Evolutionary conservation across 2,329 filamentous ascomycete species (phyloP), one percentile per base, ranked within the genome.

Genomic region (Aspergillus japonicus): DNA sequence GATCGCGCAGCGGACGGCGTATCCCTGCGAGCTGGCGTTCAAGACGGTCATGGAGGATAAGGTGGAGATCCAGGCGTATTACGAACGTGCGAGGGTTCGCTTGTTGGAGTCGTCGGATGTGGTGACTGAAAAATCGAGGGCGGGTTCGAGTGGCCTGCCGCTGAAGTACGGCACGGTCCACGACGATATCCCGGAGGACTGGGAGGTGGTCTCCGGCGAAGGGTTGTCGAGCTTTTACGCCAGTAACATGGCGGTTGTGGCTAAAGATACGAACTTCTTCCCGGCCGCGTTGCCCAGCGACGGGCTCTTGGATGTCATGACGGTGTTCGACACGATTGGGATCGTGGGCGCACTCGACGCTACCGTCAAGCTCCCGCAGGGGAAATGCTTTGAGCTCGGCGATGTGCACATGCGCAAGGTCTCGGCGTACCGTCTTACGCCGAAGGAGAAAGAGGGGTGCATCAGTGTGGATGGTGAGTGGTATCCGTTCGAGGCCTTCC

Each of bases 221-320:
- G 90, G 89, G 35, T 80, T 98, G 58, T 92, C 92, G 47, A 96
- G 90, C 69, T 96, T 98, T 73, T 98, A 96, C 77, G 90, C 88
- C 42, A 94, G 95, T 62, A 98, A 97, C 75, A 95, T 98, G 88
- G 87, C 89, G 24, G 95, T 89, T 76, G 96, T 98, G 92, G 88
- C 92, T 0, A 83, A 91, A 7, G 88, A 93, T 65, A 83, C 88
- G 60, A 92, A 93, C 70, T 96, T 98, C 79, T 98, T 81, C 82
- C 91, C n/a, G 7, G 88, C 91, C 1, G 85, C 93, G 0, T 83
- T 94, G 5, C 89, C 92, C 16, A 87, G 86, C 48, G 94, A 98
- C 71, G 94, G 93, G 12, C 83, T 88, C 62, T 86, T 96, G 78
- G 94, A 98, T 73, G 80, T 98, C 10, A 82, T 96, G 57, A 89